phyloP scores from a whole-genome alignment of 2,329 filamentous ascomycete species.

The Talaromyces sp. region DNA sequence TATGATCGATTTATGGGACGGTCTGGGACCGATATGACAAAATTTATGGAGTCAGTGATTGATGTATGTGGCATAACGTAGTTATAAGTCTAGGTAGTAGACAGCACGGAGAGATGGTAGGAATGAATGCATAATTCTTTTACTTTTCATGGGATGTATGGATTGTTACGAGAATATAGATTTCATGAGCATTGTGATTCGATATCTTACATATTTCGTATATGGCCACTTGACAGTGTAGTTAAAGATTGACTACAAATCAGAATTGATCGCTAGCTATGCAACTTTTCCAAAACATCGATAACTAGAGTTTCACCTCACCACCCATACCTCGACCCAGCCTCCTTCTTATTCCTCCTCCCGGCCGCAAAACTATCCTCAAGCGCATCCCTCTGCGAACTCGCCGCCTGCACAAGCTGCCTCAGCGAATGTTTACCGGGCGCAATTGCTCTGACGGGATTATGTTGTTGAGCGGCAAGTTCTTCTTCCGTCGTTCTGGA shows the following conservation, averaged over 20 bases:
- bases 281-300: background rate
- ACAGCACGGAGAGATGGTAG: background rate
- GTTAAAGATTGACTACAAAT: too few species aligned
- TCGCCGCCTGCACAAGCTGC: conserved; percentile 81
- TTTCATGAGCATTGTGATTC: too few species aligned
- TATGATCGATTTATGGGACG: background rate
- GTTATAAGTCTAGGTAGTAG: conserved; percentile 1
- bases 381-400: conserved; percentile 78
- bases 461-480: conserved; percentile 60
- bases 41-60: conserved; percentile 22
- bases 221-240: too few species aligned
- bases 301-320: conserved; percentile 31
- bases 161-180: background rate
- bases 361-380: conserved; percentile 89
- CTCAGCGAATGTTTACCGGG: conserved; percentile 87
- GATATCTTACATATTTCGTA: too few species aligned
- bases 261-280: background rate
- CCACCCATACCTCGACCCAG: conserved; percentile 83
- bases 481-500: conserved; percentile 62
- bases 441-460: conserved; percentile 77
- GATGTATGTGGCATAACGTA: conserved; percentile 10
- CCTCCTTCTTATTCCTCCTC: conserved; percentile 75
- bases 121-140: conserved; percentile 1
- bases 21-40: conserved; percentile 34
- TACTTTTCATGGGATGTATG: background rate